A percentile compares a stretch with the other conserved stretches of the same genome.
Evolutionary conservation across 2,329 filamentous ascomycete species (phyloP).

Genomic region (Metarhizium guizhouense): DNA sequence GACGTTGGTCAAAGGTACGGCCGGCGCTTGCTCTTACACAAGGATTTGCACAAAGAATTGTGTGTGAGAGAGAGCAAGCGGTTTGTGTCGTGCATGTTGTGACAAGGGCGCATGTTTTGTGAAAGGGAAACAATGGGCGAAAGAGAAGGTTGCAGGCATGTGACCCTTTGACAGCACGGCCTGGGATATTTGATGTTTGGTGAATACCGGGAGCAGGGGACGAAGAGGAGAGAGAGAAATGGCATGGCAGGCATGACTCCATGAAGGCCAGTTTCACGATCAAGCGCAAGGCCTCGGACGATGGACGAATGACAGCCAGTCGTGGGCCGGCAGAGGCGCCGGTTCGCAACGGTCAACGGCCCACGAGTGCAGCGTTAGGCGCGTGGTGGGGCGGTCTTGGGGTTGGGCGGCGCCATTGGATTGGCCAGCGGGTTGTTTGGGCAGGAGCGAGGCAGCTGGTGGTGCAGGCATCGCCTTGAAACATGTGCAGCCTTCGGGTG

Average conservation of each 20-base stretch:
- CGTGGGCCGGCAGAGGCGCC: slow-evolving; percentile 1
- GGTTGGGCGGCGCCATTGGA: too few relatives aligned
- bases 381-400: background rate
- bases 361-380: background rate
- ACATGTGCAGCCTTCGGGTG: background rate
- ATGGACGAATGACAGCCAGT: slow-evolving; percentile 2
- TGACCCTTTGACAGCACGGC: background rate
- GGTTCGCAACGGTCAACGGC: slow-evolving; percentile 3
- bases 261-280: too few relatives aligned
- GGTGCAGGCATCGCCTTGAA: slow-evolving; percentile 2
- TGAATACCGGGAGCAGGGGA: too few relatives aligned
- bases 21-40: slow-evolving; percentile 3
- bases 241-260: too few relatives aligned
- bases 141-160: background rate
- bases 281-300: too few relatives aligned
- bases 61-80: background rate
- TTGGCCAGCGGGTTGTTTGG: too few relatives aligned
- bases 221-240: too few relatives aligned
- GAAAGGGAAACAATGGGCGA: background rate
- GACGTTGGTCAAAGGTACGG: background rate
- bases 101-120: background rate
- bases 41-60: background rate
- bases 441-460: background rate
- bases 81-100: background rate
- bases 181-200: background rate